Base-by-base conservation (phyloP, 2,329 filamentous ascomycete genomes). In the Trichoderma sp. region DNA sequence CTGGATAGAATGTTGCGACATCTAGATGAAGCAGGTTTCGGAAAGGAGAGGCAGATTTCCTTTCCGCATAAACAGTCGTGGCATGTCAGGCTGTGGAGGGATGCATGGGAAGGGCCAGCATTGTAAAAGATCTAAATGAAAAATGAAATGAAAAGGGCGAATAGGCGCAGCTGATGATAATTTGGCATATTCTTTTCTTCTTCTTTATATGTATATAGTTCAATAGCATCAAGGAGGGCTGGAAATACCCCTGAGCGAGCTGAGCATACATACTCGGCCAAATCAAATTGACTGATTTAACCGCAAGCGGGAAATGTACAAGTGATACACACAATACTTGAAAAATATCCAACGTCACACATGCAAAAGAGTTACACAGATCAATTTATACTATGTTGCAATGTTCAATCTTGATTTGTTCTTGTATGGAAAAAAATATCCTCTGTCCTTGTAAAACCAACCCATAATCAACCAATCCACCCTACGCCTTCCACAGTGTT, bases 1-100 rank as follows among this genome's bases (percentile, higher is more conserved):
- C 2, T 19, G 14, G 29, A 29, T 49, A 75, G 71, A 60, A 68
- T 83, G 37, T 56, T 82, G 49, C 77, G 77, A n/a, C 93, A 95
- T 71, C 86, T 96, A 19, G 86, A 92, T 71, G 81, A 87, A 7
- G 85, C 86, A 0, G 94, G 95, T 0, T 99, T 98, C 77, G 89
- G 91, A 73, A 96, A 93, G 76, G 92, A 97, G 80, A 89, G 89
- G 70, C 93, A 97, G 76, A 86, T 98, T 62, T 87, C 90, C 0
- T 94, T 99, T 72, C 91, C 94, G 1, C 94, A 98, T 78, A 99
- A 99, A 80, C 94, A 97, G 78, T 90, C 93, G 7, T 96, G 94
- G 80, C 86, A 95, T 71, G 91, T 97, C 81, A 91, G 91, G 75
- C 86, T 97, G 72, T 86, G 88, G 69, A 86, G 95, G 70, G 94